These are phyloP conservation scores for Helminthosporium solani DNA, from an alignment of 2,329 filamentous ascomycete genomes.

Conservation along the genomic window DNA sequence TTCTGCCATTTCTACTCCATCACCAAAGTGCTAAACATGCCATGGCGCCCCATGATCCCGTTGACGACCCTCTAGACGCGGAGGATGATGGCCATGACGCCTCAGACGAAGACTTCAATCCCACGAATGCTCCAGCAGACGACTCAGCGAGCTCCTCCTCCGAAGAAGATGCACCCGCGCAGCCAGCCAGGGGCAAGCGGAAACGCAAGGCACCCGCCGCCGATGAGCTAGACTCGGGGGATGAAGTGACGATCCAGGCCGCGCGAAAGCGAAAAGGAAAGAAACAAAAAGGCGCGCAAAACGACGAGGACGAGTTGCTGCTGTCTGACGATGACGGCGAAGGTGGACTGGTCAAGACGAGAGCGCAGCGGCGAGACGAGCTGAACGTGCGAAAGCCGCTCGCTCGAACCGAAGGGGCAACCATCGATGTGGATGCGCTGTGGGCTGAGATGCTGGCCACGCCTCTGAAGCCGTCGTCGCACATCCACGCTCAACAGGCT, in stretches of 20 bases:
- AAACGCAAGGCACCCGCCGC: conserved; percentile 37
- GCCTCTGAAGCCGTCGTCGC: conserved; percentile 31
- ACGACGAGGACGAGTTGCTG: conserved; percentile 18
- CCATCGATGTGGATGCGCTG: conserved; percentile 69
- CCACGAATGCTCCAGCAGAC: conserved; percentile 57
- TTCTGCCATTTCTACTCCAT: neutral
- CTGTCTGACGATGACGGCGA: conserved; percentile 50
- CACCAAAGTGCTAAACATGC: conserved; percentile 1
- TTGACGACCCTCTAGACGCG: conserved; percentile 30
- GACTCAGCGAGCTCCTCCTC: conserved; percentile 54
- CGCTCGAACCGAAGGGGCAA: conserved; percentile 59
- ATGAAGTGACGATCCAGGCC: conserved; percentile 67
- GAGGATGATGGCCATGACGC: conserved; percentile 60
- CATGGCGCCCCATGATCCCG: conserved; percentile 32
- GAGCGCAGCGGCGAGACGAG: conserved; percentile 68
- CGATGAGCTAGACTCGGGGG: conserved; percentile 58
- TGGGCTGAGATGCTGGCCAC: conserved; percentile 66
- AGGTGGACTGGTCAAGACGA: conserved; percentile 69
- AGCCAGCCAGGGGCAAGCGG: conserved; percentile 21
- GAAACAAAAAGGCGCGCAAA: conserved; percentile 31
- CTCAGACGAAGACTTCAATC: conserved; percentile 73
- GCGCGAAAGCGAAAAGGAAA: conserved; percentile 55
- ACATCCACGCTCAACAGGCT: conserved; percentile 2
- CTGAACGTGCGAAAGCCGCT: conserved; percentile 58
- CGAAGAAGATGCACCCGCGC: conserved; percentile 25